These are phyloP conservation scores for Citrus sp. DNA, from an alignment of 345 rosid genomes.

Conservation along the genomic window DNA sequence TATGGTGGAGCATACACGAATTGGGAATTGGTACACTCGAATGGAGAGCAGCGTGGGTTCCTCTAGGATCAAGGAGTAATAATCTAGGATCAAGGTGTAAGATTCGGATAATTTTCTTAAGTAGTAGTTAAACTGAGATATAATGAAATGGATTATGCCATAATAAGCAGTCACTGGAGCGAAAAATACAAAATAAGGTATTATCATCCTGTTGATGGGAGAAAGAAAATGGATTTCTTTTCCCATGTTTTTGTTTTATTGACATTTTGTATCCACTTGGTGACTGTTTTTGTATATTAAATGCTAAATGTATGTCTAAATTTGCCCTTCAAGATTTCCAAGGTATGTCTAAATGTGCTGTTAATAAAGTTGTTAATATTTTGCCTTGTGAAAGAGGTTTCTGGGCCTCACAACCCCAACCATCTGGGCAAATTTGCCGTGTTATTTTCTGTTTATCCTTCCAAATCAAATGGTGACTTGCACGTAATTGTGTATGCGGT, in stretches of 20 bases:
- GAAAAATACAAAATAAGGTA: background rate
- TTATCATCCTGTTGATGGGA: background rate
- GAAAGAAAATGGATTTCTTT: background rate
- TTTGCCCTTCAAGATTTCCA: background rate
- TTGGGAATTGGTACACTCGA: conserved; percentile 78
- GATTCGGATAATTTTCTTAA: background rate
- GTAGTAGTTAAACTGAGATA: no score
- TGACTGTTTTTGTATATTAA: background rate
- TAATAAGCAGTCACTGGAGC: background rate
- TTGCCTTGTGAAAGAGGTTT: background rate
- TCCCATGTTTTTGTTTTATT: background rate
- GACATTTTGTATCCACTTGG: background rate
- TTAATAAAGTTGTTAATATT: no score
- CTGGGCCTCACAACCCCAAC: background rate
- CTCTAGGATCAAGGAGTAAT: conserved; percentile 43
- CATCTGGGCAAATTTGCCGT: background rate
- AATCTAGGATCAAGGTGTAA: conserved; percentile 37
- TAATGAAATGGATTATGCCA: background rate
- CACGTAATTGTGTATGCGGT: background rate
- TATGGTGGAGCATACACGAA: conserved; percentile 83
- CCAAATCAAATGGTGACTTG: background rate
- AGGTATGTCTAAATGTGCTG: background rate
- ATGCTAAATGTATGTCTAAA: background rate
- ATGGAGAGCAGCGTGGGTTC: conserved; percentile 78
- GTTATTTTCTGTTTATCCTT: background rate